A percentile compares a stretch with the other conserved stretches of the same genome.
These are phyloP conservation scores for Zalaria obscura DNA, from an alignment of 2,329 filamentous ascomycete genomes.

Conservation along the genomic window DNA sequence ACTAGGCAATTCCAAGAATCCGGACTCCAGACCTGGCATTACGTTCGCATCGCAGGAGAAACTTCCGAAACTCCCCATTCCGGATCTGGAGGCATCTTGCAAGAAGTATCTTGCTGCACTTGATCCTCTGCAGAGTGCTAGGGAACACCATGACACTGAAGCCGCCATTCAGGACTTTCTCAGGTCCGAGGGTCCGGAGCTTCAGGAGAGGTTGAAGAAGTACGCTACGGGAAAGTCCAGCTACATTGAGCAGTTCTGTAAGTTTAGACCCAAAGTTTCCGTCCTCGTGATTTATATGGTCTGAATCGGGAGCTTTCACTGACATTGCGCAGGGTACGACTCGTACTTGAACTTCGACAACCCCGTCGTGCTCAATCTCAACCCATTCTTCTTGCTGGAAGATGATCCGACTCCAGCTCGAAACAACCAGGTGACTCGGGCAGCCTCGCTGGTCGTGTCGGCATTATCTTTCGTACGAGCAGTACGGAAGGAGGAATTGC, in stretches of 20 bases:
- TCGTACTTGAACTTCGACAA: constrained; percentile 98
- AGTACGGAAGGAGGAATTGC: constrained; percentile 81
- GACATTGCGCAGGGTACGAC: constrained; percentile 63
- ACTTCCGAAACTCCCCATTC: constrained; percentile 84
- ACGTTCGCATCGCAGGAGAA: constrained; percentile 84
- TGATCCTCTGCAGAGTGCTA: constrained; percentile 62
- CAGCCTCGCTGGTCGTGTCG: constrained; percentile 82
- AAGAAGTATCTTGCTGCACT: constrained; percentile 68
- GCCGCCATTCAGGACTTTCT: constrained; percentile 74
- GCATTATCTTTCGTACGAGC: constrained; percentile 85
- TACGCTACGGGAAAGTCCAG: constrained; percentile 86
- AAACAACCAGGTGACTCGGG: constrained; percentile 91
- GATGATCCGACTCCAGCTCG: constrained; percentile 93
- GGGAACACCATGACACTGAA: constrained; percentile 73
- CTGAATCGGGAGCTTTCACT: not conserved
- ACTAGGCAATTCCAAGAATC: constrained; percentile 34
- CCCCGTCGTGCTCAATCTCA: constrained; percentile 90
- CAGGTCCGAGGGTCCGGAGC: constrained; percentile 60
- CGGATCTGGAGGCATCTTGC: constrained; percentile 66
- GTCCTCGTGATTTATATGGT: not conserved
- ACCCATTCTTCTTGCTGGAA: constrained; percentile 93
- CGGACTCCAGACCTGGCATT: constrained; percentile 52
- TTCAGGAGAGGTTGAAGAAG: constrained; percentile 79
- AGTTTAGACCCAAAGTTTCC: constrained; percentile 21
- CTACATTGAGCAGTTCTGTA: constrained; percentile 98